Evolutionary conservation across 148 eudicot genomes (phyloP), one percentile per base, ranked within the genome.

Genomic region (Chenopodium album): DNA sequence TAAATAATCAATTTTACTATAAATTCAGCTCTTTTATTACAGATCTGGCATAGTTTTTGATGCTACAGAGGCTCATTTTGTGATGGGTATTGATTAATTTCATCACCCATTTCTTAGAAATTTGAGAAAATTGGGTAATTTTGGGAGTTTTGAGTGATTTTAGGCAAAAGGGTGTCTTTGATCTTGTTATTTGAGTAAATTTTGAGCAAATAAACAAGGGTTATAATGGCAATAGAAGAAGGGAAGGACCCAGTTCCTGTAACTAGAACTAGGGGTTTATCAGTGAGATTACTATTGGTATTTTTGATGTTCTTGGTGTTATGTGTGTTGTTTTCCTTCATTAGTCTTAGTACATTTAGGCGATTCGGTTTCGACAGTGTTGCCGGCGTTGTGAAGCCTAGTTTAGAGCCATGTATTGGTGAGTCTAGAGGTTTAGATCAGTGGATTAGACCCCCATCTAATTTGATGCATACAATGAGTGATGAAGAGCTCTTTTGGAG

Each of bases 401-500:
- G 73, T 28, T 85, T 88, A 73, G 86, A 80, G 54, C 87, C 91
- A 1, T 93, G 97, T 80, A 65, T 86, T 52, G 90, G 87, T 72
- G 88, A 86, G 11, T 29, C 76, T 5, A 84, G 47, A 68, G 87
- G 76, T 64, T 90, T 93, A 64, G 89, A 86, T 44, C 70, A 67
- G 23, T 91, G 91, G 96, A 89, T 91, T 80, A 88, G 64, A 72
- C 92, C 95, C 8, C 94, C 96, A 0, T 89, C 91, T 14, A 86
- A 90, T 84, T 88, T 95, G 96, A 76, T 90, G 85, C 98, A 95
- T 83, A 83, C 78, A 16, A 90, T 95, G 98, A 92, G 82, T 62
- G 98, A 95, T 76, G 83, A 84, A 28, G 92, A 93, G 88, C 90
- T 95, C 76, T 85, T 93, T 34, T 90, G 96, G 98, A 90, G 94